Evolutionary conservation across 352 stramenopile species (phyloP).

Genomic region (Aphanomyces cochlioides): DNA sequence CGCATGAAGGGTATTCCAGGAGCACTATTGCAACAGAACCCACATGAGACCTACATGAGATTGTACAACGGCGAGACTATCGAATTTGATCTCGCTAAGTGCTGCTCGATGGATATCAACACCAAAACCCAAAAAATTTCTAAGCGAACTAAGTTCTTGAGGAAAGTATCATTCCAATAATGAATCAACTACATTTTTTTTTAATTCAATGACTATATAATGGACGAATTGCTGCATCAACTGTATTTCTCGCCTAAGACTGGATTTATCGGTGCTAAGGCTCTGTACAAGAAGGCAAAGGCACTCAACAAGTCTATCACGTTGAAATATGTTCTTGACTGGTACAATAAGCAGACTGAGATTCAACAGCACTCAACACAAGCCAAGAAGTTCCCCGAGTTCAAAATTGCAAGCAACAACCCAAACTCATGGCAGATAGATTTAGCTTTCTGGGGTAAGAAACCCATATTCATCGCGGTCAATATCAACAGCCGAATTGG

Average conservation of each 20-base stretch:
- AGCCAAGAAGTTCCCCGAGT: slow-evolving; percentile 1
- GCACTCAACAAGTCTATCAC: slow-evolving; percentile 8
- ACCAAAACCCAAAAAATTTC: slow-evolving; percentile 22
- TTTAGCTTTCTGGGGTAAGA: slow-evolving; percentile 29
- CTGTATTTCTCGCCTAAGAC: slow-evolving; percentile 19
- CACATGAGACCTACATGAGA: slow-evolving; percentile 29
- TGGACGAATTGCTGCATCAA: slow-evolving; percentile 14
- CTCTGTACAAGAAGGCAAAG: slow-evolving; percentile 19
- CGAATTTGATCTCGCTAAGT: slow-evolving; percentile 25
- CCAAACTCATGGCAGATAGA: slow-evolving; percentile 22
- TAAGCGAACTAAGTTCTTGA: slow-evolving; percentile 22
- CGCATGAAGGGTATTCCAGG: slow-evolving; percentile 30
- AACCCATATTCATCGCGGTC: slow-evolving; percentile 25
- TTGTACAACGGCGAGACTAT: slow-evolving; percentile 22
- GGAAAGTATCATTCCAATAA: slow-evolving; percentile 25
- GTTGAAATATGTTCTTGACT: slow-evolving; percentile 22
- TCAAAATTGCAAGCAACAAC: slow-evolving; percentile 22
- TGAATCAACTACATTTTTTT: not conserved
- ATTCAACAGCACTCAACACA: slow-evolving; percentile 11
- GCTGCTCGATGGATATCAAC: slow-evolving; percentile 28
- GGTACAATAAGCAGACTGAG: slow-evolving; percentile 7
- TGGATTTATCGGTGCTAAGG: slow-evolving; percentile 19
- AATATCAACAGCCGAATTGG: slow-evolving; percentile 31
- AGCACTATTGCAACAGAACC: slow-evolving; percentile 19
- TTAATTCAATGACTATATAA: slow-evolving; percentile 6